phyloP scores from a whole-genome alignment of 106 monocot genomes.

The Agapanthus africanus region DNA sequence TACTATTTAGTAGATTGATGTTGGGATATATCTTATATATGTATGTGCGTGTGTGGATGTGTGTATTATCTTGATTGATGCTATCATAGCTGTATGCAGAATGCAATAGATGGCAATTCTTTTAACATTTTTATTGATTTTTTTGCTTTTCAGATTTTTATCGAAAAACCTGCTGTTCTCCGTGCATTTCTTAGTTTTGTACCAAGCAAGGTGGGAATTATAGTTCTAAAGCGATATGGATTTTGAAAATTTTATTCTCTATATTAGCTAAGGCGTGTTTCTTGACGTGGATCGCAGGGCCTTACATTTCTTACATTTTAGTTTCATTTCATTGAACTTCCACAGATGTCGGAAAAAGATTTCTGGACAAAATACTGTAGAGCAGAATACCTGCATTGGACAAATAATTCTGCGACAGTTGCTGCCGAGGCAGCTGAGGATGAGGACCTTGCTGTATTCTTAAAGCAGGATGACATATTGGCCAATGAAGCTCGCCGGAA shows the following conservation, averaged over 20 bases:
- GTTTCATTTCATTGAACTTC: slow-evolving; percentile 6
- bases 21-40: not conserved
- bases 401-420: slow-evolving; percentile 72
- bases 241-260: not conserved
- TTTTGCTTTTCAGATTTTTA: slow-evolving; percentile 82
- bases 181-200: slow-evolving; percentile 84
- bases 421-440: slow-evolving; percentile 98
- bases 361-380: slow-evolving; percentile 98
- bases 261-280: not conserved
- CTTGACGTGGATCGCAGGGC: not conserved
- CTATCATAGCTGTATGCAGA: not conserved
- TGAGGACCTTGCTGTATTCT: slow-evolving; percentile 93
- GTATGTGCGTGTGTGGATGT: not conserved
- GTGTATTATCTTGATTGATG: too few species aligned
- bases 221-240: not conserved
- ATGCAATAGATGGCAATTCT: not conserved
- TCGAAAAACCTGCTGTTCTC: slow-evolving; percentile 98
- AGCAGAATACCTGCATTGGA: slow-evolving; percentile 87
- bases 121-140: too few species aligned
- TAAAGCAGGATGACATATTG: slow-evolving; percentile 91
- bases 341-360: slow-evolving; percentile 96
- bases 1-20: not conserved
- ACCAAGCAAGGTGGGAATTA: slow-evolving; percentile 58
- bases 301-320: not conserved
- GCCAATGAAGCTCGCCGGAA: slow-evolving; percentile 71